Conservation (phyloP, 345 rosid species). For the Eucalyptus cloeziana region DNA sequence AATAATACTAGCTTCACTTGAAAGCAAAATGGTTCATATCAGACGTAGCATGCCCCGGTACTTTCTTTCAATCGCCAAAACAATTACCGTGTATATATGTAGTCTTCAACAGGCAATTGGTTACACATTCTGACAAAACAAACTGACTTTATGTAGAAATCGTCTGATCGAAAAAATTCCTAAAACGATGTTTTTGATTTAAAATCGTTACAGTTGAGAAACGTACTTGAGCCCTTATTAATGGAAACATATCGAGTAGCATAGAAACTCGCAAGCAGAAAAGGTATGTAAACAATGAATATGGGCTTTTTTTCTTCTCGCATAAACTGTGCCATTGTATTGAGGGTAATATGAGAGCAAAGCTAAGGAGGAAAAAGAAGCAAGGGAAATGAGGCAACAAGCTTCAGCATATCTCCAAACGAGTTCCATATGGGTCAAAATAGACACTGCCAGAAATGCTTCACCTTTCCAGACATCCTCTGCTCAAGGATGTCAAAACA, state of each 20-base stretch:
- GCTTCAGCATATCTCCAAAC: background rate
- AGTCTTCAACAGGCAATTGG: background rate
- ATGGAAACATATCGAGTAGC: background rate
- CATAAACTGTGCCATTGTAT: background rate
- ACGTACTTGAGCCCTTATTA: background rate
- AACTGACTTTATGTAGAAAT: background rate
- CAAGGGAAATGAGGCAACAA: background rate
- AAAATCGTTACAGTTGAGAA: background rate
- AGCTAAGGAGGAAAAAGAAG: background rate
- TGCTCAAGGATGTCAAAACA: background rate
- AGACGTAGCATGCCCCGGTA: background rate
- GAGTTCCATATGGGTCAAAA: background rate
- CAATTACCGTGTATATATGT: background rate
- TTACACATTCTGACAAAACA: background rate
- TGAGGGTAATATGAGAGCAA: background rate
- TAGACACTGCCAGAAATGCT: background rate
- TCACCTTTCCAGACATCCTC: background rate
- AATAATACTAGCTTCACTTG: background rate
- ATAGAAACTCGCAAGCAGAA: background rate
- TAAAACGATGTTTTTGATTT: background rate
- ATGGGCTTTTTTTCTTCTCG: background rate
- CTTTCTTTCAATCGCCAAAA: background rate
- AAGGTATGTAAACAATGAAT: background rate
- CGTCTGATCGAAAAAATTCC: background rate
- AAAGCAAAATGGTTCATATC: background rate